Evolutionary conservation across 352 stramenopile genomes (phyloP), one percentile per base, ranked within the genome.

Genomic region (Pythium graminicola): DNA sequence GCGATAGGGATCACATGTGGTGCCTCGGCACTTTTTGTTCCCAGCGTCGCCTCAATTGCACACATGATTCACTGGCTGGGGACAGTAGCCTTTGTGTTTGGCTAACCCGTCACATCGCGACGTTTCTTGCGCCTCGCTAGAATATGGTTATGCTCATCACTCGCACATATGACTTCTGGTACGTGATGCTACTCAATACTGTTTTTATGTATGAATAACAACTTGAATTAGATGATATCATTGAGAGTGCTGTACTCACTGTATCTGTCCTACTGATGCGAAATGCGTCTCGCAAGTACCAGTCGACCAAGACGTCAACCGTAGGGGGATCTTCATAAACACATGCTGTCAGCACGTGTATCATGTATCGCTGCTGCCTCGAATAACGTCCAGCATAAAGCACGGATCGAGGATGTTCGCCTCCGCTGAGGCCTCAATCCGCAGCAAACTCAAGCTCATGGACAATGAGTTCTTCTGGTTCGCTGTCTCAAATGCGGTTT

Each of bases 321-420:
- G 36, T 43, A 9, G 36, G 36, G 36, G n/a, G n/a, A n/a, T n/a
- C n/a, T n/a, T n/a, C n/a, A n/a, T n/a, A n/a, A n/a, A n/a, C n/a
- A n/a, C n/a, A n/a, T n/a, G 3, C 17, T 14, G 2, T 26, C 17
- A 22, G 36, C 6, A 43, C 36, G 3, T 43, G 36, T 14, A 43
- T 43, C 36, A 43, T 22, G 6, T 43, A 43, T 43, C 36, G 36
- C 36, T 43, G 36, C 36, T 43, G 36, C 36, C 36, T 43, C 5
- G 36, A 43, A 8, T 13, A 27, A 26, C 36, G n/a, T 26, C 8
- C 7, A 26, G 10, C 7, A 14, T 1, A 23, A 23, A 3, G 17
- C 20, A 14, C n/a, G n/a, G n/a, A n/a, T n/a, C n/a, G n/a, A n/a
- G n/a, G n/a, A n/a, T n/a, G n/a, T n/a, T n/a, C n/a, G n/a, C n/a